Base-by-base conservation (phyloP, 257 asterid genomes). In the Gardenia jasminoides region DNA sequence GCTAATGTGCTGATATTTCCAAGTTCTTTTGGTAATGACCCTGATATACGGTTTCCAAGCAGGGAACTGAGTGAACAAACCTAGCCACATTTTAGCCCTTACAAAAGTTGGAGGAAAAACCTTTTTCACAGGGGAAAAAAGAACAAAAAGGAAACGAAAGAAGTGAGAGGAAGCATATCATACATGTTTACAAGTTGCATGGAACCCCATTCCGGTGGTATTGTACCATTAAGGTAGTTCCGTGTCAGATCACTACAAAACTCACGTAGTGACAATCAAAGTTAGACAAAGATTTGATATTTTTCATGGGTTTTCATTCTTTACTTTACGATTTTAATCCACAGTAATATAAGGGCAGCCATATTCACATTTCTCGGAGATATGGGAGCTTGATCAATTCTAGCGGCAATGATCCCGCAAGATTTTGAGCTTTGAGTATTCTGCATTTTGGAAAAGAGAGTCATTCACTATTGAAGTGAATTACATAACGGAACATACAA, bases 201-300 rank as follows among this genome's bases (percentile, higher is more conserved):
- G 76, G 91, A 80, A 16, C 89, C 91, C 97, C 97, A 92, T 90
- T 80, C 83, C 66, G 67, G 83, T 67, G 97, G 97, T 36, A 92
- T 88, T 47, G 84, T 90, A 65, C 97, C 97, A 80, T 85, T 85
- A 72, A 92, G 93, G 80, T 89, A 90, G 87, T 92, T 90, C 80
- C 89, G 86, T 19, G 82, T 80, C 13, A 92, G 82, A 31, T 89
- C 94, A 72, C 94, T 90, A 88, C 41, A 36, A 36, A 6, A 65
- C 39, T 52, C 20, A 79, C 44, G n/a, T 20, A 1, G n/a, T n/a
- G 20, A 43, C 8, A 59, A 56, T 43, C 16, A 62, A 59, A 76
- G 43, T 10, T 4, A 26, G 33, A 66, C 16, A 31, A 70, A 78
- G 69, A 47, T 3, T 41, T 0, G 24, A 16, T 54, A 64, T 62